These are phyloP conservation scores for Chlorella sp. DNA, from an alignment of 139 green algal species.

Conservation along the genomic window DNA sequence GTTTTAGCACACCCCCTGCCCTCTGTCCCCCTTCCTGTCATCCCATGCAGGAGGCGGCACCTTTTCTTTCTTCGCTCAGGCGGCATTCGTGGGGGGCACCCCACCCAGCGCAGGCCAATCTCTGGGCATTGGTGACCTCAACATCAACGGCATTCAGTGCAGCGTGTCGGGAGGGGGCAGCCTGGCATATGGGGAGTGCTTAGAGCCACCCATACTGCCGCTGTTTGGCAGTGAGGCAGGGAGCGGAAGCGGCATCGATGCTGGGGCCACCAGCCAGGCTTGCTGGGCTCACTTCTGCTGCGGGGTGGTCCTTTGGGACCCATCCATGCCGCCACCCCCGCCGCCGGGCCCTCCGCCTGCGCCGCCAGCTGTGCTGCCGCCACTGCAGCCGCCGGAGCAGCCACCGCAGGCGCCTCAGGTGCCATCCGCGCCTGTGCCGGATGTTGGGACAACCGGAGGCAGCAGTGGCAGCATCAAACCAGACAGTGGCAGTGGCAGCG, in stretches of 20 bases:
- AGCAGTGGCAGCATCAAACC: background rate
- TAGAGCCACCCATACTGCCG: background rate
- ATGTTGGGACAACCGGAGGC: background rate
- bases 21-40: background rate
- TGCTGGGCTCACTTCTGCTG: conserved; percentile 45
- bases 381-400: background rate
- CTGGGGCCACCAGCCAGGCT: background rate
- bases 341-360: background rate
- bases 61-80: conserved; percentile 25
- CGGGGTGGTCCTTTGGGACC: conserved; percentile 19
- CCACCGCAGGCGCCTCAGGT: background rate
- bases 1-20: background rate
- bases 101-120: background rate
- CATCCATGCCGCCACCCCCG: background rate
- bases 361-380: background rate
- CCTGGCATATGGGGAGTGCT: conserved; percentile 28
- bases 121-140: conserved; percentile 23
- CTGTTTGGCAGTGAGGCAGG: background rate
- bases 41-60: conserved; percentile 26
- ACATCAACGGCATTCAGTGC: conserved; percentile 53
- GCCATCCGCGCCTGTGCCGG: background rate
- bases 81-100: background rate
- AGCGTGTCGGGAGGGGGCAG: conserved; percentile 9
- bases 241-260: background rate
- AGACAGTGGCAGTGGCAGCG: background rate